Conservation (phyloP, 2,329 filamentous ascomycete species). For the Penicillium oxalicum region DNA sequence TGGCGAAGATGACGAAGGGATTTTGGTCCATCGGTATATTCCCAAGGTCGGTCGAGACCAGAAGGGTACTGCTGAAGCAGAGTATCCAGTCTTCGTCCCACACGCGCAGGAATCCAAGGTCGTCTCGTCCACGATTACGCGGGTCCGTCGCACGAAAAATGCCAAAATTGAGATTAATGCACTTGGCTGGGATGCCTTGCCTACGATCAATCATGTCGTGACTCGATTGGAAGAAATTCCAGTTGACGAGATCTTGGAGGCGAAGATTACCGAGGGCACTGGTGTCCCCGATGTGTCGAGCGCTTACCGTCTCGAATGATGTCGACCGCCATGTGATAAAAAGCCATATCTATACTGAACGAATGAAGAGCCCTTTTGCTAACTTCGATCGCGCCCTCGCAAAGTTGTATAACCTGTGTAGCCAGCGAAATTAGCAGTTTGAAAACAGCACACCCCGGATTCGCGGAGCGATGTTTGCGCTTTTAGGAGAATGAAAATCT, state of each 20-base stretch:
- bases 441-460: too few relatives aligned
- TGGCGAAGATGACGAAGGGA: slow-evolving; percentile 39
- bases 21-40: slow-evolving; percentile 54
- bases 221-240: slow-evolving; percentile 50
- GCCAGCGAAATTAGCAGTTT: too few relatives aligned
- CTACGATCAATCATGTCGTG: slow-evolving; percentile 56
- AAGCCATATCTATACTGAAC: not conserved
- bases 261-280: slow-evolving; percentile 50
- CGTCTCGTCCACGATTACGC: slow-evolving; percentile 20
- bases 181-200: slow-evolving; percentile 50
- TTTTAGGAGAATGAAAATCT: too few relatives aligned
- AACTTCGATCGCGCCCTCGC: too few relatives aligned
- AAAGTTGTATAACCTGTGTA: too few relatives aligned
- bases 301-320: slow-evolving; percentile 22
- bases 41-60: slow-evolving; percentile 47
- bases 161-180: slow-evolving; percentile 46
- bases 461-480: too few relatives aligned
- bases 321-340: not conserved
- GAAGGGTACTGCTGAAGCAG: slow-evolving; percentile 48
- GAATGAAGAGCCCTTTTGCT: not conserved
- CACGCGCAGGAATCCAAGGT: slow-evolving; percentile 31
- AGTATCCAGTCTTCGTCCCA: slow-evolving; percentile 45
- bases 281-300: slow-evolving; percentile 42
- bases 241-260: slow-evolving; percentile 51
- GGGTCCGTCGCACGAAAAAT: slow-evolving; percentile 27